Evolutionary conservation across 192 early-diverging fungal genomes (phyloP).

Genomic region (Podila epigama): DNA sequence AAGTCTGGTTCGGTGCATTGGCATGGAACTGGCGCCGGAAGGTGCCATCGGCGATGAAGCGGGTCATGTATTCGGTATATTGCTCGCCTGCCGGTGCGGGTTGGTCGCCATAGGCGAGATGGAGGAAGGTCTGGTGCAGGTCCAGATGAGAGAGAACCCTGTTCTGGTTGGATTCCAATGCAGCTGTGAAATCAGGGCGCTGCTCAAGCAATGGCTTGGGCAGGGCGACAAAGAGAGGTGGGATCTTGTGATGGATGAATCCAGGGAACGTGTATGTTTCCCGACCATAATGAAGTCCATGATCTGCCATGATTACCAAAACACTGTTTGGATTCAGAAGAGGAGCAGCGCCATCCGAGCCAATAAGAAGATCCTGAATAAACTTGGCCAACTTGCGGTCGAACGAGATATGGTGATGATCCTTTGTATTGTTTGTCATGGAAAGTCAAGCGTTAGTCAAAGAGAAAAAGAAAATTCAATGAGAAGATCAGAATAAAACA

Average conservation of each 20-base stretch:
- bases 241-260: constrained; percentile 48
- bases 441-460: background rate
- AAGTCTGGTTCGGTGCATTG: constrained; percentile 19
- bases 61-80: constrained; percentile 16
- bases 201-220: constrained; percentile 19
- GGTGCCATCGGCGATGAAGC: constrained; percentile 32
- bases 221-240: constrained; percentile 35
- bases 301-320: constrained; percentile 43
- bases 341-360: constrained; percentile 24
- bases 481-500: background rate
- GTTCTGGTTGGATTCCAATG: constrained; percentile 26
- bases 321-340: constrained; percentile 32
- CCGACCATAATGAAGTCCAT: constrained; percentile 49
- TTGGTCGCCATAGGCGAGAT: constrained; percentile 43
- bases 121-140: constrained; percentile 40
- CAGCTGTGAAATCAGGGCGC: constrained; percentile 12
- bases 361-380: constrained; percentile 21
- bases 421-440: too few relatives aligned
- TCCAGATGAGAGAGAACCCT: constrained; percentile 40
- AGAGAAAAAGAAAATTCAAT: background rate
- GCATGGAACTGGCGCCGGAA: constrained; percentile 31
- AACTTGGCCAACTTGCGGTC: constrained; percentile 14
- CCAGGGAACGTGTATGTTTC: constrained; percentile 46
- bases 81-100: background rate
- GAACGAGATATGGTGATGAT: constrained; percentile 45